Base-by-base conservation (phyloP, 495 filamentous ascomycete genomes). In the Penicillium paxilli region DNA sequence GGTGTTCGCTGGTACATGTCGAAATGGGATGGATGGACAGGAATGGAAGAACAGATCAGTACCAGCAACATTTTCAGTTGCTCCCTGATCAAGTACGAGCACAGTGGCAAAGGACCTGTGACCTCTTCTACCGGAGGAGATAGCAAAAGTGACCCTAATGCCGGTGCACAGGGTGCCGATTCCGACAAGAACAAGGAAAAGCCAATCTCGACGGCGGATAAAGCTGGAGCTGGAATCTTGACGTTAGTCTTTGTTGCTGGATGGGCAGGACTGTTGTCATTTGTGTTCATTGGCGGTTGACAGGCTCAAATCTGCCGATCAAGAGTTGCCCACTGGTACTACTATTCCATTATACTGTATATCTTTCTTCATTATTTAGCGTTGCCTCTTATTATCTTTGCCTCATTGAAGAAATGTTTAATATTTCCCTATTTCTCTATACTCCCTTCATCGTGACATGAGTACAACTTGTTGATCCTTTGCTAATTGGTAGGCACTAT, bases 1-100 rank as follows among this genome's bases (percentile, higher is more conserved):
- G 90, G 91, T 1, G 70, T 88, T 44, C 80, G 78, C 47, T 96
- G 91, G 90, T 80, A 75, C 55, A 66, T 75, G 11, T 72, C 72
- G 9, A 72, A 76, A 12, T 90, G 81, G 70, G 88, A 92, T 60
- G 81, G 82, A 5, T 71, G 69, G 42, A 77, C 59, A 12, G 90
- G 89, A 3, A 82, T 91, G 58, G 77, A 74, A 44, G 62, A 72
- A 41, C 61, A 75, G 54, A 72, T 75, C 40, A 67, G 57, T 74
- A 76, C 90, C 32, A 82, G 83, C 61, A 80, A 85, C 8, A 76
- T 82, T 30, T 65, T 89, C 19, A 72, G 74, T n/a, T 47, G 48
- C 11, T 60, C 65, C 25, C 54, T 71, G n/a, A 25, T 57, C 9
- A 28, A 63, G 8, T 62, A 80, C 38, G 58, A 60, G 35, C 9